Percentiles rank a stretch among this genome's conserved stretches.
These are phyloP conservation scores for Thraustotheca clavata DNA, from an alignment of 352 stramenopile genomes.

Conservation along the genomic window DNA sequence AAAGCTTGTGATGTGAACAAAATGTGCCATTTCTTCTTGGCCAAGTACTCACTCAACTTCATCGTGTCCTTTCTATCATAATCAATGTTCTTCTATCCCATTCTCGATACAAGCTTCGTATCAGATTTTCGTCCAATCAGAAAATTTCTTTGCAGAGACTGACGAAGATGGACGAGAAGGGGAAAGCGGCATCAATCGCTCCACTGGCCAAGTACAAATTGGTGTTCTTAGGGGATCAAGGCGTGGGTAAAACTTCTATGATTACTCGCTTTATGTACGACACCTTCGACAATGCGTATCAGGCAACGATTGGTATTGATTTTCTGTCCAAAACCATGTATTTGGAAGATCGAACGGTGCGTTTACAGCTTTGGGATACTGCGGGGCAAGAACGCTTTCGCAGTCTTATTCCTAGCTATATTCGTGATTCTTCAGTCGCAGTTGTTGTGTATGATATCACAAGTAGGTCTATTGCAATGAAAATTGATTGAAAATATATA, in stretches of 20 bases:
- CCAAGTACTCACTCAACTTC: slow-evolving; percentile 18
- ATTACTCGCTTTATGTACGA: slow-evolving; percentile 99
- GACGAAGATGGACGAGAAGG: background rate
- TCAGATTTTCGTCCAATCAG: slow-evolving; percentile 17
- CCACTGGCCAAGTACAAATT: slow-evolving; percentile 92
- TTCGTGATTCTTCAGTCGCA: slow-evolving; percentile 97
- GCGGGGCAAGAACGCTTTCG: slow-evolving; percentile 95
- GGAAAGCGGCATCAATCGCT: slow-evolving; percentile 41
- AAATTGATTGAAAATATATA: slow-evolving; percentile 21
- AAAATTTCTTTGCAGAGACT: background rate
- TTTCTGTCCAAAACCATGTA: slow-evolving; percentile 99
- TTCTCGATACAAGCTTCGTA: too few species aligned
- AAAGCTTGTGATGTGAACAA: slow-evolving; percentile 16
- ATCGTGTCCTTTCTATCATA: background rate
- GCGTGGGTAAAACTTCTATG: slow-evolving; percentile 99
- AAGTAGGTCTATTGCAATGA: slow-evolving; percentile 55
- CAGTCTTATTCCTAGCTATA: slow-evolving; percentile 95
- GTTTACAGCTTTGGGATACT: slow-evolving; percentile 99
- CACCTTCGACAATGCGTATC: slow-evolving; percentile 95
- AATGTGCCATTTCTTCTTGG: slow-evolving; percentile 14
- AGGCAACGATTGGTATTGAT: slow-evolving; percentile 99
- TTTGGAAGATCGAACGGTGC: slow-evolving; percentile 96
- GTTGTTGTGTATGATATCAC: slow-evolving; percentile 99
- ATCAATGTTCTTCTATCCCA: too few species aligned
- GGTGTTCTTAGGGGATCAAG: slow-evolving; percentile 94